Evolutionary conservation across 768 basidiomycete genomes (phyloP), one percentile per base, ranked within the genome.

Genomic region (Boletus edulis): DNA sequence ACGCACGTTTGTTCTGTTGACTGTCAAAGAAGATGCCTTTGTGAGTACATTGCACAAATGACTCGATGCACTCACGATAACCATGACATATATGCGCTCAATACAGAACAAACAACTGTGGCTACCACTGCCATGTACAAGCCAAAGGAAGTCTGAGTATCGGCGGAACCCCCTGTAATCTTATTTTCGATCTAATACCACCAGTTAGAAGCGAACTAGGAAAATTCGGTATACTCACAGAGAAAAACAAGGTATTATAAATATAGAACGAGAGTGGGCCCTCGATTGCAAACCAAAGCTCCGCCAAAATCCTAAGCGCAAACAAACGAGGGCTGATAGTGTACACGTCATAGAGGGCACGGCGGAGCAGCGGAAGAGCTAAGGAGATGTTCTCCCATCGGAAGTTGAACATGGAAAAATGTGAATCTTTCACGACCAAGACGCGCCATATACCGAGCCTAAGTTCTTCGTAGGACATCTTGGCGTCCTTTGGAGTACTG

Each of bases 361-460:
- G 67, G 2, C 49, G 34, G 22, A 69, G 38, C 4, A 63, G 37
- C 0, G 46, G 44, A 11, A 58, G 8, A 10, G 24, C 29, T 0
- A 51, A 38, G 3, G 46, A 38, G 24, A 63, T 2, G 24, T 40
- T 17, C 14, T 52, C 38, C 56, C 52, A 65, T 17, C 47, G 42
- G 32, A 65, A 34, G 24, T 49, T 48, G 35, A 59, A 48, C 3
- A 55, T 20, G 14, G 34, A 40, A n/a, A 55, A 51, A 13, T 14
- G n/a, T 12, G 47, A 38, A 18, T 63, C 56, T 10, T 62, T 58
- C 18, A 48, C 18, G 15, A 68, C 35, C 9, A 65, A 50, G 34
- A 69, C 24, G 17, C 65, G 67, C 67, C 67, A 68, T 31, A 68
- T 49, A 12, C 67, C 67, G 31, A 68, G 53, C 6, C 10, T 43